Percentiles rank a stretch among this genome's conserved stretches.
Conservation (phyloP, 148 eudicot genomes). For the Suaeda aralocaspica region DNA sequence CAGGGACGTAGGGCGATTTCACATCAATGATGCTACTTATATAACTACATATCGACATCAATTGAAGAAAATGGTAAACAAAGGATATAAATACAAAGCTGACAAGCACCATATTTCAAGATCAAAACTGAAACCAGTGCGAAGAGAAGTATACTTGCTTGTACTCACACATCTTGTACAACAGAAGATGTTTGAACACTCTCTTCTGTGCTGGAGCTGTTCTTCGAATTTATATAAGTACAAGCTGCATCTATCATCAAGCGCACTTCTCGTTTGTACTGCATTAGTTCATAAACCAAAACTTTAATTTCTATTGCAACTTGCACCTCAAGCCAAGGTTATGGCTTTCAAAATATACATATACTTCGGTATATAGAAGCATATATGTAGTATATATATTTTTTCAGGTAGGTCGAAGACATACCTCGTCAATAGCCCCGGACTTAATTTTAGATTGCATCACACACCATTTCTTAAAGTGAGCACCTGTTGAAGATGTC, state of each 20-base stretch:
- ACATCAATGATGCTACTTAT: slow-evolving; percentile 10
- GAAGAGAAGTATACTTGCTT: neutral
- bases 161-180: slow-evolving; percentile 19
- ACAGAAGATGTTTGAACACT: slow-evolving; percentile 14
- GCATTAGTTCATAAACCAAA: slow-evolving; percentile 25
- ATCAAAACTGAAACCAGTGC: slow-evolving; percentile 11
- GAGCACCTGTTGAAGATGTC: slow-evolving; percentile 54
- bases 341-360: neutral
- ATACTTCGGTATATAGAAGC: too few species aligned
- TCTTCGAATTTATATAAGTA: slow-evolving; percentile 44
- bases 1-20: slow-evolving; percentile 16
- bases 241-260: slow-evolving; percentile 57
- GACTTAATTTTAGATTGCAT: slow-evolving; percentile 90
- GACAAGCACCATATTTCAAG: neutral
- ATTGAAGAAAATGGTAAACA: too few species aligned
- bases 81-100: neutral
- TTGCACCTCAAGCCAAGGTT: neutral
- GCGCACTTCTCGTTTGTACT: slow-evolving; percentile 81
- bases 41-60: neutral
- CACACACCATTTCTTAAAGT: slow-evolving; percentile 95
- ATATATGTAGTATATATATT: too few species aligned
- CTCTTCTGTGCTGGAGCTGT: slow-evolving; percentile 24
- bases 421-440: slow-evolving; percentile 80
- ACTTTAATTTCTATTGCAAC: neutral
- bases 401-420: too few species aligned